Evolutionary conservation across 768 basidiomycete species (phyloP).

Genomic region (Ramaria sp.): DNA sequence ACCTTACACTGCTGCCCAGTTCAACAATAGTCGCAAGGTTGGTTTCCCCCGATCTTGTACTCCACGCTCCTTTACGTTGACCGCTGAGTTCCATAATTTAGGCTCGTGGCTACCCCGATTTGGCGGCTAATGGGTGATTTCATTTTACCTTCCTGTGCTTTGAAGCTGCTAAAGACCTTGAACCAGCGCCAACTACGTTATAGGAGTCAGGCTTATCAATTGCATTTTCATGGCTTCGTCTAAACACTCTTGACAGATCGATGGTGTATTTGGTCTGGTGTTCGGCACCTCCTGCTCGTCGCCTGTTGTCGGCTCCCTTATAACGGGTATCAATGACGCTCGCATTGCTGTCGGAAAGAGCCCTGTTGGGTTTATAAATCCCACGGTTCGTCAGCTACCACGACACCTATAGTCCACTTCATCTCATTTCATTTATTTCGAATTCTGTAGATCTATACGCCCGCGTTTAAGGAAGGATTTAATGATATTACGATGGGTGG

Average conservation of each 20-base stretch:
- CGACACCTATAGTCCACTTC: too few relatives aligned
- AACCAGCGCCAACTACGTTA: conserved; percentile 28
- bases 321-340: conserved; percentile 28
- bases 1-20: conserved; percentile 11
- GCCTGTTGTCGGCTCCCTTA: conserved; percentile 23
- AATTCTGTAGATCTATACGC: conserved; percentile 11
- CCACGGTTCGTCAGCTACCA: conserved; percentile 4
- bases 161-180: background rate
- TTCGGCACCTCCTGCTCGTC: conserved; percentile 28
- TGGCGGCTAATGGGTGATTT: conserved; percentile 8
- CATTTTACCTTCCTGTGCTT: background rate
- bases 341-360: conserved; percentile 24
- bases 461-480: conserved; percentile 24
- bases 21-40: conserved; percentile 10
- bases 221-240: background rate
- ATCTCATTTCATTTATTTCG: background rate
- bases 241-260: conserved; percentile 11
- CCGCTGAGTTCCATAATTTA: background rate
- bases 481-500: conserved; percentile 32
- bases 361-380: conserved; percentile 20
- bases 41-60: background rate
- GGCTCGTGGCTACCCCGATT: conserved; percentile 11
- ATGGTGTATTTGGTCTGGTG: conserved; percentile 21
- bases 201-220: conserved; percentile 12
- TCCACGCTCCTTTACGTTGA: background rate